A percentile compares a stretch with the other conserved stretches of the same genome.
phyloP scores from a whole-genome alignment of 805 yeast genomes.

The Komagataella ulmi region DNA sequence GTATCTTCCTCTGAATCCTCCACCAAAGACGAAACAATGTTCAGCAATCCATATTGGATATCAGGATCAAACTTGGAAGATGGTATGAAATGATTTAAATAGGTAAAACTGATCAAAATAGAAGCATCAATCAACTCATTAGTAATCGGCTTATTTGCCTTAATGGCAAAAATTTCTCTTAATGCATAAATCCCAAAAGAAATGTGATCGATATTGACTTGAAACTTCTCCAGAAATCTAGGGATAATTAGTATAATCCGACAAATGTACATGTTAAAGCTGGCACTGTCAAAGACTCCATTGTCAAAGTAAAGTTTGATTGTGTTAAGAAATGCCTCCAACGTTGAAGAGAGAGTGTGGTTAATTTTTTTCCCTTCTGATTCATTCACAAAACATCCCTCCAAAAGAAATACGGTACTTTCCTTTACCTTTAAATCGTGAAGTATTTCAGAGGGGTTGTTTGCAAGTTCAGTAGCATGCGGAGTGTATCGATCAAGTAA shows the following conservation, averaged over 20 bases:
- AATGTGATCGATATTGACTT: conserved; percentile 10
- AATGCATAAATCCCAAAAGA: conserved; percentile 13
- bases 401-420: conserved; percentile 25
- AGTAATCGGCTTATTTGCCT: conserved; percentile 10
- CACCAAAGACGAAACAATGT: conserved; percentile 28
- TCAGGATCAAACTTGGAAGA: conserved; percentile 10
- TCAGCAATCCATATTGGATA: conserved; percentile 15
- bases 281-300: background rate
- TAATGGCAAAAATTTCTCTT: conserved; percentile 7
- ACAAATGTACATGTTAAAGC: conserved; percentile 24
- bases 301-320: background rate
- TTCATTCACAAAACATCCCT: conserved; percentile 28
- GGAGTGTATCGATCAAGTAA: conserved; percentile 8
- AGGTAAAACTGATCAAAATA: conserved; percentile 38
- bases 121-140: conserved; percentile 13
- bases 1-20: conserved; percentile 72
- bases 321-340: background rate
- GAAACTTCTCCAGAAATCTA: conserved; percentile 39
- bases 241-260: conserved; percentile 43
- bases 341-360: conserved; percentile 1
- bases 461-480: background rate
- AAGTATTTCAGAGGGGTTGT: background rate
- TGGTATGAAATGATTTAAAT: conserved; percentile 19
- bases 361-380: conserved; percentile 6
- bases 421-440: conserved; percentile 22